Percentiles rank a stretch among this genome's conserved stretches.
Evolutionary conservation across 2,329 filamentous ascomycete species (phyloP).

Genomic region (Verticillium zaregamsianum): DNA sequence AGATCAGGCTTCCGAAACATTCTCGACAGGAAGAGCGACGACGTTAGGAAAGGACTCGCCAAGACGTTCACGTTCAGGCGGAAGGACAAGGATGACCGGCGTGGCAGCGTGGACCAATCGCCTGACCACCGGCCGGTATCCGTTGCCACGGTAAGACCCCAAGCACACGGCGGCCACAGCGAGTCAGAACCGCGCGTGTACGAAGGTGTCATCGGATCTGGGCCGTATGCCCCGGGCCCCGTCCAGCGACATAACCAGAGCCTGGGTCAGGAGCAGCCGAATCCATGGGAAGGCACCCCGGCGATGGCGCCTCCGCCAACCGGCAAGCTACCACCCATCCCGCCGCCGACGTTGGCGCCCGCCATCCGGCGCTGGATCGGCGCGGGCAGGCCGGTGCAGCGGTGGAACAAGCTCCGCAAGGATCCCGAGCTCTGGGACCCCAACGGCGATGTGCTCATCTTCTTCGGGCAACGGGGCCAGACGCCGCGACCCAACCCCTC

Average conservation of each 20-base stretch:
- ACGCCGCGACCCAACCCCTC: conserved; percentile 44
- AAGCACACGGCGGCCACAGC: not conserved
- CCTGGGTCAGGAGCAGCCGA: conserved; percentile 3
- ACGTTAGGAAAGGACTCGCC: conserved; percentile 46
- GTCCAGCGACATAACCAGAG: conserved; percentile 9
- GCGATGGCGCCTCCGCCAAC: conserved; percentile 13
- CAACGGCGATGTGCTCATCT: conserved; percentile 57
- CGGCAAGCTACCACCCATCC: conserved; percentile 18
- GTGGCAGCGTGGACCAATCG: conserved; percentile 15
- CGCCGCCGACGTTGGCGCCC: conserved; percentile 21
- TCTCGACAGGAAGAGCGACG: conserved; percentile 53
- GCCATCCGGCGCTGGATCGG: conserved; percentile 52
- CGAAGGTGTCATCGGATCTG: not conserved
- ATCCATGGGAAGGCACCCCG: conserved; percentile 2
- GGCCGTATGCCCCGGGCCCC: conserved; percentile 1
- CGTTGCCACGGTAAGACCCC: conserved; percentile 26
- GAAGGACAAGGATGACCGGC: conserved; percentile 38
- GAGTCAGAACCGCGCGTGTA: not conserved
- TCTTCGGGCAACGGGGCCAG: conserved; percentile 43
- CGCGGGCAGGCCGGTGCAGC: conserved; percentile 40
- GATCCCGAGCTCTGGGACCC: conserved; percentile 59
- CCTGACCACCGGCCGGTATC: conserved; percentile 29
- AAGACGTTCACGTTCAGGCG: conserved; percentile 49
- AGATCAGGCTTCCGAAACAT: conserved; percentile 48
- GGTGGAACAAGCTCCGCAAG: conserved; percentile 55